These are phyloP conservation scores for Lanmaoa pseudosensibilis DNA, from an alignment of 768 basidiomycete species.

Conservation along the genomic window DNA sequence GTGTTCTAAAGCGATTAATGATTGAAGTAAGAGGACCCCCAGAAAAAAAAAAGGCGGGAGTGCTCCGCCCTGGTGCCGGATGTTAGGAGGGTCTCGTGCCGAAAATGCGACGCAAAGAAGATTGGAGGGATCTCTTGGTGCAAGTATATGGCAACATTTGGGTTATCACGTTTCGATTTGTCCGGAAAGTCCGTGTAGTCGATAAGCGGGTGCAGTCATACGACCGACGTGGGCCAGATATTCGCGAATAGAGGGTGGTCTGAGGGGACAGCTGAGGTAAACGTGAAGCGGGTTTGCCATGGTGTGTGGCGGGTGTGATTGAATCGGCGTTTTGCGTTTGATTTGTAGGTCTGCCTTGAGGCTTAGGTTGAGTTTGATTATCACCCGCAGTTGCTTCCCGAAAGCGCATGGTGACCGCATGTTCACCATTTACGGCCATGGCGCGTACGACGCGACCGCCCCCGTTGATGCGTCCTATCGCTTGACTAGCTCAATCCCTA, in stretches of 20 bases:
- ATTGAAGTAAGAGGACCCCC: constrained; percentile 38
- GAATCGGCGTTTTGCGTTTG: constrained; percentile 27
- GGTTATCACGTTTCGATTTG: constrained; percentile 35
- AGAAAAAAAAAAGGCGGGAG: constrained; percentile 25
- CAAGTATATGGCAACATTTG: constrained; percentile 9
- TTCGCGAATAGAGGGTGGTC: constrained; percentile 5
- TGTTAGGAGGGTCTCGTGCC: constrained; percentile 22
- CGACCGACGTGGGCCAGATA: constrained; percentile 7
- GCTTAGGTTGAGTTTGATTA: constrained; percentile 27
- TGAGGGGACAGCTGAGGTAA: constrained; percentile 31
- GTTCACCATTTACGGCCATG: constrained; percentile 34
- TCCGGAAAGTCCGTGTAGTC: constrained; percentile 25
- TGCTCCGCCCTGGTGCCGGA: constrained; percentile 13
- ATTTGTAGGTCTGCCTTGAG: constrained; percentile 33
- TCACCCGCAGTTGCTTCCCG: constrained; percentile 26
- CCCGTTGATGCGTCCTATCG: constrained; percentile 13
- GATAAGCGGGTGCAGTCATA: constrained; percentile 18
- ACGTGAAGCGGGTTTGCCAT: constrained; percentile 18
- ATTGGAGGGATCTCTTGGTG: constrained; percentile 15
- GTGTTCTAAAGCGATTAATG: constrained; percentile 18
- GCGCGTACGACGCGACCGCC: constrained; percentile 18
- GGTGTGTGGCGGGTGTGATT: constrained; percentile 11
- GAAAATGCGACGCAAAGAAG: constrained; percentile 16
- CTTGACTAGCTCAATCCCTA: constrained; percentile 10
- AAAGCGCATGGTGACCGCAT: constrained; percentile 37